Conservation (phyloP, 2,329 filamentous ascomycete species). For the Ceratocystis alfenasii region DNA sequence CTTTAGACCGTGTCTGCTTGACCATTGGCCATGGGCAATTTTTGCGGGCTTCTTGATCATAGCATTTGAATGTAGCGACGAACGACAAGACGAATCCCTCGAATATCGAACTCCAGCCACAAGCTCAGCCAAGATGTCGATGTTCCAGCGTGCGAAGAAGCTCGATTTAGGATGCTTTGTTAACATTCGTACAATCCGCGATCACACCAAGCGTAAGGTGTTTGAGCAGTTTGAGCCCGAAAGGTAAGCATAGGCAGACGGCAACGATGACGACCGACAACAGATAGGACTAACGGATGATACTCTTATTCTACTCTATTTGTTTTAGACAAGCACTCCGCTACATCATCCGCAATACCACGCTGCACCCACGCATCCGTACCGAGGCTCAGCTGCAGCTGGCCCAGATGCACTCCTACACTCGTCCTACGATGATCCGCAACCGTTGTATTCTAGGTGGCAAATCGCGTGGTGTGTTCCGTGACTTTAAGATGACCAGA, state of each 20-base stretch:
- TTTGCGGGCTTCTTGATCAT: neutral
- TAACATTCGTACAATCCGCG: slow-evolving; percentile 77
- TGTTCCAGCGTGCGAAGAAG: slow-evolving; percentile 72
- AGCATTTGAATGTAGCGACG: neutral
- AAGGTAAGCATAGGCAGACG: slow-evolving; percentile 43
- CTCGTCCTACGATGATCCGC: slow-evolving; percentile 80
- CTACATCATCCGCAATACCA: slow-evolving; percentile 89
- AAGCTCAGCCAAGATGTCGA: slow-evolving; percentile 50
- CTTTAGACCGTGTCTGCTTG: slow-evolving; percentile 2
- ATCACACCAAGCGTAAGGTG: slow-evolving; percentile 92
- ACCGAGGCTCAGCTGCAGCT: slow-evolving; percentile 89
- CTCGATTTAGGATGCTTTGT: slow-evolving; percentile 79
- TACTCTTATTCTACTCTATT: slow-evolving; percentile 8
- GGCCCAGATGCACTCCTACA: slow-evolving; percentile 92
- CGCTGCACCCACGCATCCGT: slow-evolving; percentile 66
- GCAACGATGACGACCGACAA: neutral
- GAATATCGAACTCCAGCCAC: neutral
- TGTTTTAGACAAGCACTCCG: slow-evolving; percentile 68
- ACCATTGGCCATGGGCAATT: neutral
- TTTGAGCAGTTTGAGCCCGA: slow-evolving; percentile 79
- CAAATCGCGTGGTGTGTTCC: slow-evolving; percentile 78
- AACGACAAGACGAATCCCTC: slow-evolving; percentile 5
- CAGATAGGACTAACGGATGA: neutral
- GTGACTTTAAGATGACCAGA: slow-evolving; percentile 82
- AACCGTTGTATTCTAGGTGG: slow-evolving; percentile 89